Percentiles rank a stretch among this genome's conserved stretches.
Evolutionary conservation across 352 stramenopile species (phyloP).

Genomic region (Sclerospora graminicola): DNA sequence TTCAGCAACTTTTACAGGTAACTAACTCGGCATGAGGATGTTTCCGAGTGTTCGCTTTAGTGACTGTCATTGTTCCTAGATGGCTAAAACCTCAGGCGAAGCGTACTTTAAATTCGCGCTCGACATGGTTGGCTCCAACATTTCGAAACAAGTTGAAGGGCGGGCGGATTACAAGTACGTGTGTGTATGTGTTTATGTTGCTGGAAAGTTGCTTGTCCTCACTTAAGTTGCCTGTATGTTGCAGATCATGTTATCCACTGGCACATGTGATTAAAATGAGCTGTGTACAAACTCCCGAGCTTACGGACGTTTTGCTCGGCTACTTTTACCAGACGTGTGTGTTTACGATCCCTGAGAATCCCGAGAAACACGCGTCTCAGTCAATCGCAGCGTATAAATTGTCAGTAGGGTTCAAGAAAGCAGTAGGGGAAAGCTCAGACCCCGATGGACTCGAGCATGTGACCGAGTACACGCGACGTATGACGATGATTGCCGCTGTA

Average conservation of each 20-base stretch:
- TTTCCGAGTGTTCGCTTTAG: neutral
- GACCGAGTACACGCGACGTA: constrained; percentile 67
- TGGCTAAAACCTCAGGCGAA: constrained; percentile 37
- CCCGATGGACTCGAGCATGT: constrained; percentile 57
- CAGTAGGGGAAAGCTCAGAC: constrained; percentile 47
- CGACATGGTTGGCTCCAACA: constrained; percentile 55
- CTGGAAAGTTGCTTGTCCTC: neutral
- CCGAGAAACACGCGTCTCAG: constrained; percentile 39
- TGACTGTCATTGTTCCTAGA: constrained; percentile 20
- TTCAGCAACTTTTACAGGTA: constrained; percentile 52
- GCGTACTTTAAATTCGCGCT: constrained; percentile 64
- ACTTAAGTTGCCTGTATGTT: neutral
- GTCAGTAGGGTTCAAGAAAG: constrained; percentile 52
- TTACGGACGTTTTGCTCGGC: constrained; percentile 58
- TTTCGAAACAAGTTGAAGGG: constrained; percentile 56
- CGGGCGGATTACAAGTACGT: constrained; percentile 72
- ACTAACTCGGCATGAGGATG: neutral
- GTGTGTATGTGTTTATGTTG: neutral
- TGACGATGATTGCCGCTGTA: constrained; percentile 67
- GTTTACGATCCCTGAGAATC: constrained; percentile 59
- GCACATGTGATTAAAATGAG: constrained; percentile 72
- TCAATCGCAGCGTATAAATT: constrained; percentile 55
- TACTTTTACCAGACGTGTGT: constrained; percentile 70
- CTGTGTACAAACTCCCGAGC: constrained; percentile 57
- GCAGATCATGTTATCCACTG: constrained; percentile 55